A percentile compares a stretch with the other conserved stretches of the same genome.
phyloP scores from a whole-genome alignment of 768 basidiomycete species.

The Mycena pura region DNA sequence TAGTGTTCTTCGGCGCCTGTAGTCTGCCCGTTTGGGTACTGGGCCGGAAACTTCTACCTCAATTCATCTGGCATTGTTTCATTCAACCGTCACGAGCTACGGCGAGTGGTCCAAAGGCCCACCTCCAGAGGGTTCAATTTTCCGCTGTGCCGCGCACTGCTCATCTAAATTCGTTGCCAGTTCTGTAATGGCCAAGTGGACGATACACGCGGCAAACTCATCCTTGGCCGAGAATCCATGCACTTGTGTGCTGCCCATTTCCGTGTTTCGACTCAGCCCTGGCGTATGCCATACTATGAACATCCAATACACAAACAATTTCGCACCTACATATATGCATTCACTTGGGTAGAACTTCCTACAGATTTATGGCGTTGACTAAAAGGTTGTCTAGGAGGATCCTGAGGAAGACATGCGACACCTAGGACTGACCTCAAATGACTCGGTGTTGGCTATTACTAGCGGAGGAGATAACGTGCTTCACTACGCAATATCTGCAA shows the following conservation, averaged over 20 bases:
- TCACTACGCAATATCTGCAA: slow-evolving; percentile 57
- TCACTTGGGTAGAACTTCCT: slow-evolving; percentile 63
- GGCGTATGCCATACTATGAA: slow-evolving; percentile 1
- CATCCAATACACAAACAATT: slow-evolving; percentile 28
- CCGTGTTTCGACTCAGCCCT: slow-evolving; percentile 32
- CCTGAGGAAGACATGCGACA: slow-evolving; percentile 37
- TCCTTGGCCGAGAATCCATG: background rate
- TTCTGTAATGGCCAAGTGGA: background rate
- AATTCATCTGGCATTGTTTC: background rate
- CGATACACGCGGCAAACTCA: background rate
- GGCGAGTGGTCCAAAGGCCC: too few species aligned
- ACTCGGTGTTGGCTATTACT: slow-evolving; percentile 65
- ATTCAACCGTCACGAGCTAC: background rate
- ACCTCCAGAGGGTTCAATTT: too few species aligned
- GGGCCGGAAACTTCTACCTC: background rate
- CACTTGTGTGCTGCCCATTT: slow-evolving; percentile 71
- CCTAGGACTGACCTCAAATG: slow-evolving; percentile 56
- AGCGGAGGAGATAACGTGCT: slow-evolving; percentile 70
- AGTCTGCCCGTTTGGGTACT: background rate
- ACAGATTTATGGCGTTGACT: background rate
- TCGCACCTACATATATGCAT: slow-evolving; percentile 52
- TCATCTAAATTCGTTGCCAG: too few species aligned
- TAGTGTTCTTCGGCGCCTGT: background rate
- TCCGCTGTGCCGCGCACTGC: too few species aligned
- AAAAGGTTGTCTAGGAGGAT: background rate